Evolutionary conservation across 2,329 filamentous ascomycete genomes (phyloP).

Genomic region (Penicillium janthinellum): DNA sequence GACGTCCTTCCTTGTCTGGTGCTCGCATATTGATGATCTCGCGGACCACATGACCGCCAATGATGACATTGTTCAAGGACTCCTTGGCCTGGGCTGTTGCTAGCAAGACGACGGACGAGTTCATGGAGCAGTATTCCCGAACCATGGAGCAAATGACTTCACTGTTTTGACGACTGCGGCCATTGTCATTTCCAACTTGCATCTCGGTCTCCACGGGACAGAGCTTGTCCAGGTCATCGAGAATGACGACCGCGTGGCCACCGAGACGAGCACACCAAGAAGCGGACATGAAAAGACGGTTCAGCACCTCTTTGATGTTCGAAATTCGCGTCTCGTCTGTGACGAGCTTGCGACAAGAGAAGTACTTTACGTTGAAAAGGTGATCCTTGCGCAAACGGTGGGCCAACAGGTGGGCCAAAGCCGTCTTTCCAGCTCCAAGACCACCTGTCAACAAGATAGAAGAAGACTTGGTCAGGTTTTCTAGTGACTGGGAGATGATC

Average conservation of each 20-base stretch:
- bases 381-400: constrained; percentile 70
- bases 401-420: constrained; percentile 74
- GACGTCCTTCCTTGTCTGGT: constrained; percentile 85
- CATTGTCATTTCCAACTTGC: constrained; percentile 90
- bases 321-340: constrained; percentile 89
- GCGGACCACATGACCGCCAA: constrained; percentile 87
- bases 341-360: constrained; percentile 81
- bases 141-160: constrained; percentile 84
- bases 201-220: constrained; percentile 94
- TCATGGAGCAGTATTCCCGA: constrained; percentile 76
- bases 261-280: constrained; percentile 89
- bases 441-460: constrained; percentile 88
- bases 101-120: constrained; percentile 80
- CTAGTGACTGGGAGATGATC: constrained; percentile 70
- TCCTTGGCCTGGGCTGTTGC: constrained; percentile 94
- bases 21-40: constrained; percentile 90
- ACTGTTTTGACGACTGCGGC: constrained; percentile 86
- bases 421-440: constrained; percentile 87
- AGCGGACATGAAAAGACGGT: constrained; percentile 81
- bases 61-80: constrained; percentile 82
- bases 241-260: constrained; percentile 78
- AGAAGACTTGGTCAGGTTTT: constrained; percentile 79
- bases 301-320: constrained; percentile 86
- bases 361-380: constrained; percentile 81
- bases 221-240: constrained; percentile 91